Conservation (phyloP, 768 basidiomycete species). For the Amanita exitialis region DNA sequence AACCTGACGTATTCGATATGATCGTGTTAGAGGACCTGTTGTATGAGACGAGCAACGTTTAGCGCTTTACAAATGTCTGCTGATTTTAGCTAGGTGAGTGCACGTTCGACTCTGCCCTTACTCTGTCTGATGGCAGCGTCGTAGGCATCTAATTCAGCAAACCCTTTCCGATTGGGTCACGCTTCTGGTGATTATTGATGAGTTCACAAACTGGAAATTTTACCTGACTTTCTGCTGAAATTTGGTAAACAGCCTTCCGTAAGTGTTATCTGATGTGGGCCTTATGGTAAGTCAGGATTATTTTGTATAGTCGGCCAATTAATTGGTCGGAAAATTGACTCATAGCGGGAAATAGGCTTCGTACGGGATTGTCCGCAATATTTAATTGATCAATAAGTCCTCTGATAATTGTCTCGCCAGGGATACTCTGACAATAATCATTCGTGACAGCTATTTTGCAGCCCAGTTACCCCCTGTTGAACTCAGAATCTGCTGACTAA, state of each 20-base stretch:
- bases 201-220: slow-evolving; percentile 68
- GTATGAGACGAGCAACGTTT: slow-evolving; percentile 56
- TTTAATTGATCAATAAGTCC: slow-evolving; percentile 46
- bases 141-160: slow-evolving; percentile 54
- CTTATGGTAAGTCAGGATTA: slow-evolving; percentile 21
- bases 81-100: slow-evolving; percentile 48
- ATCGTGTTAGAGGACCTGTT: slow-evolving; percentile 54
- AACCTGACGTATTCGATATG: slow-evolving; percentile 7
- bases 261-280: not conserved
- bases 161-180: slow-evolving; percentile 44
- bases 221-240: slow-evolving; percentile 42
- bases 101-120: not conserved
- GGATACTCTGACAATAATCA: no score
- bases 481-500: slow-evolving; percentile 40
- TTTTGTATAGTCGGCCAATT: slow-evolving; percentile 27
- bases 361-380: no score
- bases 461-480: slow-evolving; percentile 29
- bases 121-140: not conserved
- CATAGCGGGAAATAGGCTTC: slow-evolving; percentile 23
- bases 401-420: slow-evolving; percentile 10
- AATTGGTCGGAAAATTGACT: slow-evolving; percentile 28
- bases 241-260: slow-evolving; percentile 28
- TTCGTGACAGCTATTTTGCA: slow-evolving; percentile 39
- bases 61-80: slow-evolving; percentile 47
- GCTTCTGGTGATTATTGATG: slow-evolving; percentile 56